A percentile compares a stretch with the other conserved stretches of the same genome.
These are phyloP conservation scores for Cucumis variabilis DNA, from an alignment of 331 rosid species.

Conservation along the genomic window DNA sequence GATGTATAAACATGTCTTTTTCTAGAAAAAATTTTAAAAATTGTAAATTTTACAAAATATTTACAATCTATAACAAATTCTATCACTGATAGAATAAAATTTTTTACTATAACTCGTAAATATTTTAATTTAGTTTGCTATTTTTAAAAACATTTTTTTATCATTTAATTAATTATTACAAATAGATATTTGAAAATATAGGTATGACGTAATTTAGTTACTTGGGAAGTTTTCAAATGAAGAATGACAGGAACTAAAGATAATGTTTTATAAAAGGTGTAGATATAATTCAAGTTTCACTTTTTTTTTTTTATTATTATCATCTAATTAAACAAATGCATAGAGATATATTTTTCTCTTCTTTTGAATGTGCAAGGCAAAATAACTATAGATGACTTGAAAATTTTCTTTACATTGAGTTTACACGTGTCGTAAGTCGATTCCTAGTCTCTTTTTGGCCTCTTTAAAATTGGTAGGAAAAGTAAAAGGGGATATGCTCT, in stretches of 20 bases:
- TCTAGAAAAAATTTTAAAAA: too few species aligned
- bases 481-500: slow-evolving; percentile 10
- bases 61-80: too few species aligned
- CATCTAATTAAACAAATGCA: not conserved
- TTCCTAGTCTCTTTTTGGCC: not conserved
- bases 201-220: too few species aligned
- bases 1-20: too few species aligned
- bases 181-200: too few species aligned
- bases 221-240: too few species aligned
- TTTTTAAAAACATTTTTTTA: too few species aligned
- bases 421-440: not conserved
- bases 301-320: not conserved
- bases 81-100: too few species aligned
- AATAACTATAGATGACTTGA: not conserved
- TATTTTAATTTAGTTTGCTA: too few species aligned
- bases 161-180: too few species aligned
- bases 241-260: not conserved
- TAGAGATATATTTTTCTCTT: not conserved
- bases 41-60: too few species aligned
- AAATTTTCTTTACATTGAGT: not conserved
- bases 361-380: not conserved
- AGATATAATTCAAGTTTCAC: not conserved
- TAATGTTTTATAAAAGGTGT: not conserved
- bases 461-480: not conserved
- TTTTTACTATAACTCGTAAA: too few species aligned